phyloP scores from a whole-genome alignment of 768 basidiomycete genomes.

The Phanerochaete carnosa region DNA sequence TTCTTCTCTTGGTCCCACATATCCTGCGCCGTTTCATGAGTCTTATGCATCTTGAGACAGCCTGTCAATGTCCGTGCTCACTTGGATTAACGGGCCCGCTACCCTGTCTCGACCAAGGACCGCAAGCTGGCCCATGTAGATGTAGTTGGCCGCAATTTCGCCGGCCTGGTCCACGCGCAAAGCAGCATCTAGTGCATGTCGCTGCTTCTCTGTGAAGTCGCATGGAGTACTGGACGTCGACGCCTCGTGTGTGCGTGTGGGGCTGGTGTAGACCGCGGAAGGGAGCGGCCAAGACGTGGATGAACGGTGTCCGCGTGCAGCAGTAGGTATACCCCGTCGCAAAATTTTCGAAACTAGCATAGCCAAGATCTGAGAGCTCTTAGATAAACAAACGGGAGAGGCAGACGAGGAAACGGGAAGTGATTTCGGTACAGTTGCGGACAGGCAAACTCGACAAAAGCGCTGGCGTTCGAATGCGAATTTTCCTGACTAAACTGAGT shows the following conservation, averaged over 20 bases:
- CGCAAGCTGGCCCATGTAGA: constrained; percentile 84
- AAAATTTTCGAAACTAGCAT: not conserved
- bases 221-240: constrained; percentile 54
- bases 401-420: not conserved
- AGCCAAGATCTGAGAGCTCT: not conserved
- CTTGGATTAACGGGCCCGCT: constrained; percentile 49
- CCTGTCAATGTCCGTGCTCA: not conserved
- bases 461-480: too few relatives aligned
- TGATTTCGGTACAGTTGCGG: not conserved
- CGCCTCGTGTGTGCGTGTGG: constrained; percentile 30
- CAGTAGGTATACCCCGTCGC: not conserved
- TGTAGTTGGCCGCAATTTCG: constrained; percentile 94
- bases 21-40: constrained; percentile 44
- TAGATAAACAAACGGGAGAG: not conserved
- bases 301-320: not conserved
- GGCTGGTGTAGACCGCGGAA: constrained; percentile 49
- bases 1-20: constrained; percentile 99
- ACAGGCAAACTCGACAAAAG: too few relatives aligned
- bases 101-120: constrained; percentile 59
- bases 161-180: constrained; percentile 94
- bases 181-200: constrained; percentile 54
- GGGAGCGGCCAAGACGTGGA: constrained; percentile 20
- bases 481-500: too few relatives aligned
- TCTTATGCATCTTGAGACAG: not conserved
- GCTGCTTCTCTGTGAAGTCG: constrained; percentile 47